Conservation (phyloP, 805 yeast genomes). For the Starmerella geochares region DNA sequence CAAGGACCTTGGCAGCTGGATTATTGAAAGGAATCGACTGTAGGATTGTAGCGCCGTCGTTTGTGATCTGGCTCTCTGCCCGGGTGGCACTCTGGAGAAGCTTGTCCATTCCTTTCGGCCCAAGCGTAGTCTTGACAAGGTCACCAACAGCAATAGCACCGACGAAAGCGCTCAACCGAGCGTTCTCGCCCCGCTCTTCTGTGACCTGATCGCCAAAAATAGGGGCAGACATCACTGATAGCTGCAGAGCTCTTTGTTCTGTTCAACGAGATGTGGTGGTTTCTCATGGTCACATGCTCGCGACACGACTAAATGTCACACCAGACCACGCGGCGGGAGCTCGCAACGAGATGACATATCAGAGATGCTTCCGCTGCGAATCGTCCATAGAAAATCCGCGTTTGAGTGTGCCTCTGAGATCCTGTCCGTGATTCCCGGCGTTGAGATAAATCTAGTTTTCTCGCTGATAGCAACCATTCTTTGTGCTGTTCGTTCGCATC, state of each 20-base stretch:
- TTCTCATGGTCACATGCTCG: background rate
- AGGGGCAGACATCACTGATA: conserved; percentile 54
- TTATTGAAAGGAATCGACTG: conserved; percentile 90
- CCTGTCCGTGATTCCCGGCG: no score
- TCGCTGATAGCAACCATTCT: no score
- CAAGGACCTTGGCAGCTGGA: conserved; percentile 94
- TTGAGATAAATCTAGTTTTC: no score
- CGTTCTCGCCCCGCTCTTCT: conserved; percentile 96
- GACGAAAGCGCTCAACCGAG: conserved; percentile 90
- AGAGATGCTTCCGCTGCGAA: no score
- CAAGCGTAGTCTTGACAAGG: conserved; percentile 82
- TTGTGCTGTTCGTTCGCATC: no score
- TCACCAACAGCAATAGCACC: conserved; percentile 99
- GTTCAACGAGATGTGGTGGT: background rate
- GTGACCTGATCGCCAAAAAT: conserved; percentile 95
- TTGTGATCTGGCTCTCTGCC: conserved; percentile 65
- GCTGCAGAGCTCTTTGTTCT: background rate
- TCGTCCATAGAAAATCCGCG: no score
- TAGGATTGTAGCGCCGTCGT: conserved; percentile 92
- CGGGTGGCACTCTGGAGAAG: conserved; percentile 69
- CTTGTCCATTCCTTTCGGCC: conserved; percentile 99
- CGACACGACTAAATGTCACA: background rate
- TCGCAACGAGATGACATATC: background rate
- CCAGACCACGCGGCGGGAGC: background rate
- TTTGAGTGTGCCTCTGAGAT: no score